Percentiles rank a stretch among this genome's conserved stretches.
Conservation (phyloP, 140 eudicot species). For the Flaveria floridana region DNA sequence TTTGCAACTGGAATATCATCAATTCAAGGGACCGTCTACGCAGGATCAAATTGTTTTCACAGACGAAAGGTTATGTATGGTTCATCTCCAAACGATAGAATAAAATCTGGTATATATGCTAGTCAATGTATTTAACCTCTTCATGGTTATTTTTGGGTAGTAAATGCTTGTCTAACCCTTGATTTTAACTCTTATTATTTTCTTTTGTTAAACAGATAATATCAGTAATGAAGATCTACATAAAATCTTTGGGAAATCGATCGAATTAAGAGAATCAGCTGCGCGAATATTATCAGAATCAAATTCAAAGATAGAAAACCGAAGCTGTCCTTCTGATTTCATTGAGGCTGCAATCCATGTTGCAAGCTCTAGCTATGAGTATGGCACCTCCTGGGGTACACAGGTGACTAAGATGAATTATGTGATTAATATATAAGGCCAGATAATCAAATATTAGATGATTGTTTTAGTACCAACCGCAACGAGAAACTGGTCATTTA, state of each 20-base stretch:
- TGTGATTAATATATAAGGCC: not conserved
- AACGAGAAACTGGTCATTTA: too few species aligned
- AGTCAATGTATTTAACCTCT: not conserved
- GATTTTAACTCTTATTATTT: not conserved
- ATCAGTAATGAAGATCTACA: slow-evolving; percentile 30
- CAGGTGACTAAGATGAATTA: slow-evolving; percentile 35
- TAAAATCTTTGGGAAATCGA: slow-evolving; percentile 44
- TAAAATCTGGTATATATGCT: slow-evolving; percentile 34
- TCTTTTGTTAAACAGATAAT: slow-evolving; percentile 23
- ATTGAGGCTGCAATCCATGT: slow-evolving; percentile 51
- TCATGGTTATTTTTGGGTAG: not conserved
- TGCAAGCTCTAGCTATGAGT: slow-evolving; percentile 51
- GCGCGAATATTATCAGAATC: slow-evolving; percentile 32
- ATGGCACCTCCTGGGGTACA: slow-evolving; percentile 51
- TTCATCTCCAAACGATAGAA: slow-evolving; percentile 39
- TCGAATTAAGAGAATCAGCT: slow-evolving; percentile 40
- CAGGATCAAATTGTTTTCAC: slow-evolving; percentile 63
- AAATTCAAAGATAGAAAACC: slow-evolving; percentile 10
- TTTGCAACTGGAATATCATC: slow-evolving; percentile 31
- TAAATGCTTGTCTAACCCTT: slow-evolving; percentile 4
- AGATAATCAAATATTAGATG: too few species aligned
- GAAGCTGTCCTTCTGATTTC: slow-evolving; percentile 26
- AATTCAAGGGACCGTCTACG: slow-evolving; percentile 55
- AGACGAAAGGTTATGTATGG: slow-evolving; percentile 64
- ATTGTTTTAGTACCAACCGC: too few species aligned